Evolutionary conservation across 345 rosid species (phyloP).

Genomic region (Gossypium stocksii): DNA sequence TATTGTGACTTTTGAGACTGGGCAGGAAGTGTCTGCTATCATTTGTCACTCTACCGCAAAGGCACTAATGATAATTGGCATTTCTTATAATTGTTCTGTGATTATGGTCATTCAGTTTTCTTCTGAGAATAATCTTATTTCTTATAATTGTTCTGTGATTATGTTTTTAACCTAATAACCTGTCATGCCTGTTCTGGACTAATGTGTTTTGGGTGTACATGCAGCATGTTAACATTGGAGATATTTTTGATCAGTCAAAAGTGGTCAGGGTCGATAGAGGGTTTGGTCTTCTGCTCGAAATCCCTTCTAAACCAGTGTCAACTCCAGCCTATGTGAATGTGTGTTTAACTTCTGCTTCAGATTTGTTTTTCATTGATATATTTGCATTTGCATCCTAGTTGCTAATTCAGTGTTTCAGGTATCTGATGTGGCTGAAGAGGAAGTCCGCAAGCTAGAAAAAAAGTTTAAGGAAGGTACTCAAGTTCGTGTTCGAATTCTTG

Average conservation of each 20-base stretch:
- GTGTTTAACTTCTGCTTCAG: slow-evolving; percentile 29
- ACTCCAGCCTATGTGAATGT: slow-evolving; percentile 80
- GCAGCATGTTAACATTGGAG: slow-evolving; percentile 73
- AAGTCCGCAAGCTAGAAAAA: slow-evolving; percentile 66
- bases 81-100: background rate
- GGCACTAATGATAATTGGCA: background rate
- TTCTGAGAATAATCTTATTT: background rate
- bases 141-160: background rate
- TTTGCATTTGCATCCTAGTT: slow-evolving; percentile 7
- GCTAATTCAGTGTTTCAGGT: slow-evolving; percentile 40
- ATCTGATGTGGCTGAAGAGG: slow-evolving; percentile 83
- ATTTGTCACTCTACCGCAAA: background rate
- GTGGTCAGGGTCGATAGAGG: slow-evolving; percentile 81
- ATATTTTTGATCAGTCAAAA: slow-evolving; percentile 75
- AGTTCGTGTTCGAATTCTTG: slow-evolving; percentile 85
- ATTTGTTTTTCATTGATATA: slow-evolving; percentile 10
- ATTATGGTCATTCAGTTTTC: background rate
- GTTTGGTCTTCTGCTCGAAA: slow-evolving; percentile 79
- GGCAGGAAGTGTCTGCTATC: background rate
- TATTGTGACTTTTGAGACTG: background rate
- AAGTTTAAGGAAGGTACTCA: slow-evolving; percentile 68
- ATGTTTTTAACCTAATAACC: background rate
- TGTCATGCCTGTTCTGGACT: background rate
- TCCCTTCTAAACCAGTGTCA: slow-evolving; percentile 60
- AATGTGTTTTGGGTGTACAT: slow-evolving; percentile 24